Base-by-base conservation (phyloP, 805 yeast genomes). In the Starmerella lactis-condensi region DNA sequence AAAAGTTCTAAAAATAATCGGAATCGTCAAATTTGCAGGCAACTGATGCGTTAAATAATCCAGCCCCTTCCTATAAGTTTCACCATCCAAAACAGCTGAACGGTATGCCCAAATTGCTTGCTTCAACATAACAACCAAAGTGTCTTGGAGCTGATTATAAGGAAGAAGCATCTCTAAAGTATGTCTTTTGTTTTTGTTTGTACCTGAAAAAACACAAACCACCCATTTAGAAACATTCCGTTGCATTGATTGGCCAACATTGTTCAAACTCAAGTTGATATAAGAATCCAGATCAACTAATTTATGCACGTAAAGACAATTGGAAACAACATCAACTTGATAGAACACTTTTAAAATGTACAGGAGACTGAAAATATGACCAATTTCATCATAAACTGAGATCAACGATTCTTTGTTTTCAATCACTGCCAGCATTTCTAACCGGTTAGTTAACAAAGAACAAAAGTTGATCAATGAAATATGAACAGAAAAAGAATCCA, bases 41-140 rank as follows among this genome's bases (percentile, higher is more conserved):
- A 78, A 76, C 2, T 79, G 75, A 45, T 83, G 93, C 27, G 76
- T 59, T 42, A 85, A 75, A 45, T 83, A 81, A 45, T 83, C 95
- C 22, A 85, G 58, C 0, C 94, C 95, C 34, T 76, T 77, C 29
- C 62, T 63, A 24, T 81, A 57, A 4, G 69, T 64, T 4, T 71
- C 72, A 7, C 63, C 49, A 40, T 70, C 74, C 3, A 78, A 59
- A 10, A 67, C 53, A 1, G 66, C 68, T 16, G 62, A 52, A 15
- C 64, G 62, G 30, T 68, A 60, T 1, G 91, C 77, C 11, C 62
- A 48, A 9, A 78, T 58, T 0, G 79, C 73, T 47, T 79, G 83
- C 38, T 70, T 71, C 44, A 79, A 69, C 17, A 85, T 67, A 4
- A 67, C 60, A 2, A 94, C 89, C 13, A 82, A 64, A 21, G 83